Percentiles rank a stretch among this genome's conserved stretches.
Conservation (phyloP, 257 asterid genomes). For the Orobanche coerulescens region DNA sequence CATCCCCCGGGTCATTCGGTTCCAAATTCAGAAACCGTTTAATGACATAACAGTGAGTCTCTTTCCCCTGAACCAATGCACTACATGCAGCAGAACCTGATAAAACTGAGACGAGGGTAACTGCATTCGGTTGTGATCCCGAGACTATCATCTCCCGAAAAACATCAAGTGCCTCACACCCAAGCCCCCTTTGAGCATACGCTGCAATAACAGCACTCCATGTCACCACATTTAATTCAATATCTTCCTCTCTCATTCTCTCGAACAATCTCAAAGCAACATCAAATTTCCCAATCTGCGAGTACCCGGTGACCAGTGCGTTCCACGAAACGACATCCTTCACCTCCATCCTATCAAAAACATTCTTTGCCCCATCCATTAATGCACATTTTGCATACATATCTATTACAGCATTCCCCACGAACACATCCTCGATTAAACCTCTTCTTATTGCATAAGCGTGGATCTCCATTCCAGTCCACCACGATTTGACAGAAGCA, state of each 20-base stretch:
- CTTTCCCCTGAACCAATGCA: slow-evolving; percentile 61
- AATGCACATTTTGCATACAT: slow-evolving; percentile 78
- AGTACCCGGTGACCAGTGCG: slow-evolving; percentile 72
- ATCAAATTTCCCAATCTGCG: slow-evolving; percentile 65
- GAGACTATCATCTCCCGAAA: slow-evolving; percentile 64
- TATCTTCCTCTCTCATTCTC: slow-evolving; percentile 52
- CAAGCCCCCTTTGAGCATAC: slow-evolving; percentile 86
- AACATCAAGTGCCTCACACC: slow-evolving; percentile 55
- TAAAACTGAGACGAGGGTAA: slow-evolving; percentile 70
- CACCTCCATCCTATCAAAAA: slow-evolving; percentile 57
- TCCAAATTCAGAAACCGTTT: slow-evolving; percentile 36
- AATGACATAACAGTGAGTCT: slow-evolving; percentile 51
- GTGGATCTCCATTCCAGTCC: slow-evolving; percentile 57
- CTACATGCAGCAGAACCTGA: slow-evolving; percentile 77
- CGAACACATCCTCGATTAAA: slow-evolving; percentile 49
- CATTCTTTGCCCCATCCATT: slow-evolving; percentile 55
- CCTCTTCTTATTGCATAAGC: slow-evolving; percentile 55
- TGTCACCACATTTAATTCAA: slow-evolving; percentile 66
- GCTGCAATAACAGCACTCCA: slow-evolving; percentile 96
- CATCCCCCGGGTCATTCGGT: slow-evolving; percentile 57
- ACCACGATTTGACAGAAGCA: slow-evolving; percentile 42
- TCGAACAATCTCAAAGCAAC: slow-evolving; percentile 55
- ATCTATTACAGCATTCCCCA: slow-evolving; percentile 78
- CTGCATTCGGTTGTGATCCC: slow-evolving; percentile 55
- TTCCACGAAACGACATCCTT: slow-evolving; percentile 94